These are phyloP conservation scores for Xylaria hypoxylon DNA, from an alignment of 2,329 filamentous ascomycete genomes.

Conservation along the genomic window DNA sequence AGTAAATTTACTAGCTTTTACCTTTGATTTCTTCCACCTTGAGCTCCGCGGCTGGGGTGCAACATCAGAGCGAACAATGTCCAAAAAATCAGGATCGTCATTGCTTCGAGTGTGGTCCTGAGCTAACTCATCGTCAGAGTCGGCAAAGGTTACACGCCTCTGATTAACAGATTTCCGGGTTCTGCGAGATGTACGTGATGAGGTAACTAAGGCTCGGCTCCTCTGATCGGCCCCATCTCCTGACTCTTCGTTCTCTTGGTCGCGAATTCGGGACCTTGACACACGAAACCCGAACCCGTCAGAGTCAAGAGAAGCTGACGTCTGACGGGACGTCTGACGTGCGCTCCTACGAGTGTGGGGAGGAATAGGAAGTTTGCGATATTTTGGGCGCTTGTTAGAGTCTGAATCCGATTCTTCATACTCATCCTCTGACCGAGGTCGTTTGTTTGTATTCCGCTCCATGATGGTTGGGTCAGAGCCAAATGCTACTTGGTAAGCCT, in stretches of 20 bases:
- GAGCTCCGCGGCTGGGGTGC: slow-evolving; percentile 37
- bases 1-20: slow-evolving; percentile 33
- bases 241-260: slow-evolving; percentile 27
- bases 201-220: slow-evolving; percentile 3
- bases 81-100: slow-evolving; percentile 43
- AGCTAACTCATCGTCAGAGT: slow-evolving; percentile 51
- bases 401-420: slow-evolving; percentile 43
- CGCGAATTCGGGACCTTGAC: slow-evolving; percentile 1
- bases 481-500: slow-evolving; percentile 41
- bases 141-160: slow-evolving; percentile 24
- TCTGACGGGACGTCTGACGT: slow-evolving; percentile 38
- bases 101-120: slow-evolving; percentile 34
- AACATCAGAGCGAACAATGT: slow-evolving; percentile 47
- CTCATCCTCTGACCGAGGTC: slow-evolving; percentile 42
- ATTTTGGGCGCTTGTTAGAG: slow-evolving; percentile 36
- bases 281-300: slow-evolving; percentile 28
- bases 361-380: background rate
- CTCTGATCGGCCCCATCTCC: slow-evolving; percentile 27
- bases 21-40: slow-evolving; percentile 37
- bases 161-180: slow-evolving; percentile 35
- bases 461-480: slow-evolving; percentile 26
- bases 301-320: slow-evolving; percentile 17
- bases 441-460: slow-evolving; percentile 30
- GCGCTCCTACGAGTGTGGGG: slow-evolving; percentile 34
- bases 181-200: slow-evolving; percentile 25